Percentiles rank a stretch among this genome's conserved stretches.
phyloP scores from a whole-genome alignment of 1,284 basidiomycete species.

The Apiotrichum porosum region DNA sequence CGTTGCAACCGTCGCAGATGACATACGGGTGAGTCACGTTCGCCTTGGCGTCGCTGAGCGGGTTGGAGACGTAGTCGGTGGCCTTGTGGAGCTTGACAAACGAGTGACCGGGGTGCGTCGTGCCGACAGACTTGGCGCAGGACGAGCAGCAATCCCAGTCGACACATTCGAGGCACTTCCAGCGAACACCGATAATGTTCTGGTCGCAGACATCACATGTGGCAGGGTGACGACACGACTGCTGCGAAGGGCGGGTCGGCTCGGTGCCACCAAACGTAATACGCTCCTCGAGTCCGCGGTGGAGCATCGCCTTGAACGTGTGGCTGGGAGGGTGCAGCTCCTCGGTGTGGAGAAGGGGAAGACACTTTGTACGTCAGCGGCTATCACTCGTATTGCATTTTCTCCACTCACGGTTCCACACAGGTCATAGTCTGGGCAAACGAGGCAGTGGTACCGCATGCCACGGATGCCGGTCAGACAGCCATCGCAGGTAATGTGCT shows the following conservation, averaged over 20 bases:
- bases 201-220: conserved; percentile 41
- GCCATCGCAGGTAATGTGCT: conserved; percentile 44
- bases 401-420: too few relatives aligned
- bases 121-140: conserved; percentile 63
- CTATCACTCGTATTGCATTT: too few relatives aligned
- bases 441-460: conserved; percentile 45
- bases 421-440: conserved; percentile 44
- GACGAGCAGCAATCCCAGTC: conserved; percentile 57
- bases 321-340: conserved; percentile 38
- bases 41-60: conserved; percentile 51
- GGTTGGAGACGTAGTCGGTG: conserved; percentile 49
- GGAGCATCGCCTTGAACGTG: conserved; percentile 44
- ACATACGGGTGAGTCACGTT: conserved; percentile 33
- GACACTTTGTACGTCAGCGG: too few relatives aligned
- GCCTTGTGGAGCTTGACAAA: conserved; percentile 64
- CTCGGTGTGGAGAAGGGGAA: conserved; percentile 37
- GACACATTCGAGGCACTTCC: conserved; percentile 48
- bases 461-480: conserved; percentile 42
- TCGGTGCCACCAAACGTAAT: conserved; percentile 29
- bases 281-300: conserved; percentile 39
- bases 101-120: conserved; percentile 68
- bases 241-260: conserved; percentile 14
- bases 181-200: conserved; percentile 41
- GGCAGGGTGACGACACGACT: conserved; percentile 30
- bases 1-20: conserved; percentile 45